These are phyloP conservation scores for Phylloporus arenicola DNA, from an alignment of 768 basidiomycete genomes.

Conservation along the genomic window DNA sequence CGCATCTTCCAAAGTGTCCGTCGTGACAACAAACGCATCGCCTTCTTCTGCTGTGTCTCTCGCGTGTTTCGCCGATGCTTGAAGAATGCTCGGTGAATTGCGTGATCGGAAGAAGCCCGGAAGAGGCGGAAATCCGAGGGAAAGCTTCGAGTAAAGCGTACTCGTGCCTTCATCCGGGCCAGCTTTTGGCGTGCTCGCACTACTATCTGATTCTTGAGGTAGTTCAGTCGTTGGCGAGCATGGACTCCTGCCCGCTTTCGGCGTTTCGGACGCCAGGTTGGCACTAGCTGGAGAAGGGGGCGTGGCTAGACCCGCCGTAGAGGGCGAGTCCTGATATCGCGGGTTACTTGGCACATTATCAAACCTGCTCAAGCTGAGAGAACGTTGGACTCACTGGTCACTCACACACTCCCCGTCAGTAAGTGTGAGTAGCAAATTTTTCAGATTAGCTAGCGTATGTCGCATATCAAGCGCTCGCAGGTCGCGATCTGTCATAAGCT, in stretches of 20 bases:
- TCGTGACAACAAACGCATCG: slow-evolving; percentile 3
- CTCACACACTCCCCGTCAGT: slow-evolving; percentile 59
- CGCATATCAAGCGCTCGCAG: slow-evolving; percentile 87
- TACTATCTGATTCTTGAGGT: slow-evolving; percentile 36
- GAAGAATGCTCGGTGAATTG: slow-evolving; percentile 43
- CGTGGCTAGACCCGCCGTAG: slow-evolving; percentile 21
- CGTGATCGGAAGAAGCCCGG: slow-evolving; percentile 60
- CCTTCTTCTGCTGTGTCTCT: slow-evolving; percentile 22
- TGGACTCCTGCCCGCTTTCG: slow-evolving; percentile 22
- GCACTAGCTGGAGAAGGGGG: slow-evolving; percentile 18
- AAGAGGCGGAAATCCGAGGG: slow-evolving; percentile 56
- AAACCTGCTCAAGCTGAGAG: slow-evolving; percentile 4
- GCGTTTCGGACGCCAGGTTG: slow-evolving; percentile 20
- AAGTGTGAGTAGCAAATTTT: slow-evolving; percentile 84
- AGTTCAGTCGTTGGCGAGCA: slow-evolving; percentile 12
- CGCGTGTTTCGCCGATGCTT: slow-evolving; percentile 17
- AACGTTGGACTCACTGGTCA: slow-evolving; percentile 38
- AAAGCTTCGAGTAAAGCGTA: slow-evolving; percentile 36
- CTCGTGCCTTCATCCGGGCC: slow-evolving; percentile 25
- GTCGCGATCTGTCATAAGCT: slow-evolving; percentile 92
- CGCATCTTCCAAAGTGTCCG: slow-evolving; percentile 6
- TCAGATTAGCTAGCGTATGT: slow-evolving; percentile 95
- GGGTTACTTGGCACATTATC: slow-evolving; percentile 14
- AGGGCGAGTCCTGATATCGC: slow-evolving; percentile 19
- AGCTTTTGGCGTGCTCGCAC: slow-evolving; percentile 49